Evolutionary conservation across 257 asterid species (phyloP), one percentile per base, ranked within the genome.

Genomic region (Solanum lycopersicoides): DNA sequence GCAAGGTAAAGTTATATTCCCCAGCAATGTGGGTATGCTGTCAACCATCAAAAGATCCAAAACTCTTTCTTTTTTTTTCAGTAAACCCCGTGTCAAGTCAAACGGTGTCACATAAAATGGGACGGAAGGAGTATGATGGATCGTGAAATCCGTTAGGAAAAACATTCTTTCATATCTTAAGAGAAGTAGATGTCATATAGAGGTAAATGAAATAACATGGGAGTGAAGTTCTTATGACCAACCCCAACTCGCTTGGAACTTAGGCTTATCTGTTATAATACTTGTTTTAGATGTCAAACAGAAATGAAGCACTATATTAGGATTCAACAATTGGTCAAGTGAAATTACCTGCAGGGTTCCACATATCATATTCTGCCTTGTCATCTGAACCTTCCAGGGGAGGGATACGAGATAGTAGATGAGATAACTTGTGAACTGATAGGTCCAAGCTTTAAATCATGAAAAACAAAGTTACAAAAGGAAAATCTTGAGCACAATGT

Each of bases 291-390:
- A 47, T 14, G 68, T 80, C 28, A 80, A 50, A 80, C 21, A 47
- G 12, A 47, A 37, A 28, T 30, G 85, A 80, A 79, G 85, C 85
- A 15, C 44, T 80, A 80, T 9, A 68, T 47, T n/a, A 47, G 30
- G 44, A 80, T 80, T 30, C 68, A 80, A 80, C 28, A 80, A 80
- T 47, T 1, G 30, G 68, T 30, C 13, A 80, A 39, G 50, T 14
- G 82, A 82, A 73, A 77, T 90, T 89, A 96, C 99, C 97, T 32
- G 89, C 90, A 84, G 89, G 91, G 87, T 91, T 94, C 98, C 96
- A 96, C 98, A 92, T 93, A 89, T 94, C 89, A 65, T 59, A 56
- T 39, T 87, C 88, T 79, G 93, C 66, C 50, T 90, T 89, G 82
- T 90, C 94, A 88, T 89, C 89, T 25, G 88, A 88, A 76, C 88